These are phyloP conservation scores for Pseudocohnilembus persalinus DNA, from an alignment of 169 alveolate species.

Conservation along the genomic window DNA sequence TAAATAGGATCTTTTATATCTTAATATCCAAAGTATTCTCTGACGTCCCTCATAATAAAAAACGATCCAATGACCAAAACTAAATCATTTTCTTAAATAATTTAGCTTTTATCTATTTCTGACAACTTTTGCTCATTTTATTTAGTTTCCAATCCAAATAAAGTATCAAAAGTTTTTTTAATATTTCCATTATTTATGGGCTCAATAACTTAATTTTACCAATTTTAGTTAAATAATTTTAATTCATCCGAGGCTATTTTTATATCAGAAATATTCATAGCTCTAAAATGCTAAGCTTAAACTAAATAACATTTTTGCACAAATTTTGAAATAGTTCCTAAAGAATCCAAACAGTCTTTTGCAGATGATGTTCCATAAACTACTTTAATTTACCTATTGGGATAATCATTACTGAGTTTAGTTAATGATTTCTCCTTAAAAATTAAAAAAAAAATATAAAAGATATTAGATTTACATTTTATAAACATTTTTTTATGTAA, in stretches of 20 bases:
- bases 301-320: constrained; percentile 27
- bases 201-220: neutral
- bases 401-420: constrained; percentile 36
- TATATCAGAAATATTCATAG: constrained; percentile 20
- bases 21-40: neutral
- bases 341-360: constrained; percentile 32
- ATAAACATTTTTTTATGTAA: neutral
- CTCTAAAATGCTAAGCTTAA: constrained; percentile 37
- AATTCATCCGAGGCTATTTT: neutral
- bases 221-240: neutral
- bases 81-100: neutral
- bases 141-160: too few species aligned
- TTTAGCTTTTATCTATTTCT: neutral
- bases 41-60: neutral
- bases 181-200: neutral
- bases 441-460: neutral
- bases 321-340: constrained; percentile 2
- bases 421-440: constrained; percentile 61
- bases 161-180: neutral
- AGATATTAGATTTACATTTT: neutral
- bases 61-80: neutral
- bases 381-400: constrained; percentile 18
- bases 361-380: constrained; percentile 48
- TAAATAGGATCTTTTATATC: neutral
- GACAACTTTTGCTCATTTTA: neutral